Evolutionary conservation across 106 monocot genomes (phyloP), one percentile per base, ranked within the genome.

Genomic region (Vanilla planifolia): DNA sequence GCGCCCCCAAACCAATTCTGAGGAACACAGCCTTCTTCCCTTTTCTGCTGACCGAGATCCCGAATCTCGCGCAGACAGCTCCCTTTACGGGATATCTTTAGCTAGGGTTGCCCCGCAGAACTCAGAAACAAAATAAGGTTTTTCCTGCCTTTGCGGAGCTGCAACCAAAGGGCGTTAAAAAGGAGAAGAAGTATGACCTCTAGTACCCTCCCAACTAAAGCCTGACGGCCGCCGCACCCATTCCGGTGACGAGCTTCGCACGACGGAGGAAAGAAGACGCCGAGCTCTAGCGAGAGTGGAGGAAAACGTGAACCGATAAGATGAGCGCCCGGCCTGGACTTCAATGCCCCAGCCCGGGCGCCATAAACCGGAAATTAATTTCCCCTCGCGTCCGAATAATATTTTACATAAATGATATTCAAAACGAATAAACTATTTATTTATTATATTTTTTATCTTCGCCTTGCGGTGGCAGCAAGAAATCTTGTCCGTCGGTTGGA

Each of bases 281-380:
- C 35, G 7, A 35, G n/a, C 24, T 55, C 19, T 5, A 33, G 17
- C 26, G 25, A 30, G 34, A 26, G 26, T 17, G 56, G 57, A 20
- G 19, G 35, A 34, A 57, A 57, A 57, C 25, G 22, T 55, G 32
- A 55, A 30, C 53, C 53, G 53, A 55, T 55, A 55, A 55, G 53
- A 55, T 55, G 53, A 55, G 53, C n/a, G 6, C 16, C 35, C 33
- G 35, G 57, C 34, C 57, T 36, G 57, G 57, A 57, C 57, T 57
- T 34, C 34, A 57, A 36, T 28, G 14, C 57, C 34, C 5, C 25
- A 11, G 34, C 35, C 21, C 28, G 30, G 20, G 34, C 14, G 17
- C 45, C 19, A 33, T 57, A 57, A 57, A 36, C 57, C 34, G 35
- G 28, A 35, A 28, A 57, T 37, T 33, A 35, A 57, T 57, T 21